These are phyloP conservation scores for Xylaria palmicola DNA, from an alignment of 495 filamentous ascomycete species.

Conservation along the genomic window DNA sequence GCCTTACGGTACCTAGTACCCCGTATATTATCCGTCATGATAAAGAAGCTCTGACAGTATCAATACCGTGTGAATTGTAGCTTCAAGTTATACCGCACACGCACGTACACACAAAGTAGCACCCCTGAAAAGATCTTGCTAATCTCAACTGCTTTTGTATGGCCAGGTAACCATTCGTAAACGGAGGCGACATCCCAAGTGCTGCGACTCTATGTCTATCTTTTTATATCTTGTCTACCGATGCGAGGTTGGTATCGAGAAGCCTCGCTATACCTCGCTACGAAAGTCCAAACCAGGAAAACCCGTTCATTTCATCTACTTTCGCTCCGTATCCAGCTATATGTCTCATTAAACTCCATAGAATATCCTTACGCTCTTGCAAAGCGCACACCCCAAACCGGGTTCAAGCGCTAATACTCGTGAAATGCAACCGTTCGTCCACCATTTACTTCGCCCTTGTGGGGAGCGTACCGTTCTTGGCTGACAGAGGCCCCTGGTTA, in stretches of 20 bases:
- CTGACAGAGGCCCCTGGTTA: conserved; percentile 58
- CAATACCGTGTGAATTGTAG: no score
- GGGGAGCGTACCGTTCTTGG: conserved; percentile 29
- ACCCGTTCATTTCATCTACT: conserved; percentile 7
- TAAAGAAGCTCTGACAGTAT: no score
- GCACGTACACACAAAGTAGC: no score
- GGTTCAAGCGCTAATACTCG: conserved; percentile 3
- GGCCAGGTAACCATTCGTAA: no score
- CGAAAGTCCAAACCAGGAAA: conserved; percentile 11
- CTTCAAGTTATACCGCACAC: no score
- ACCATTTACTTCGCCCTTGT: conserved; percentile 30
- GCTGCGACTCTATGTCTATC: conserved; percentile 18
- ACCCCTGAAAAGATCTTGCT: no score
- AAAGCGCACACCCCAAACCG: background rate
- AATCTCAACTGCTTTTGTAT: no score
- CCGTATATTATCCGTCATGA: no score
- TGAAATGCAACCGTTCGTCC: conserved; percentile 1
- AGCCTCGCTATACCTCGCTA: conserved; percentile 6
- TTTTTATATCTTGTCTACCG: conserved; percentile 15
- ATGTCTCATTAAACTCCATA: conserved; percentile 11
- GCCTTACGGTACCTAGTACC: no score
- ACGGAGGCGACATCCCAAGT: background rate
- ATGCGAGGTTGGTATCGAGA: conserved; percentile 6
- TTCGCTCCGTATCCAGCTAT: background rate
- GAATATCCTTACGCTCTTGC: background rate